Conservation (phyloP, 2,329 filamentous ascomycete genomes). For the Fusarium citri region DNA sequence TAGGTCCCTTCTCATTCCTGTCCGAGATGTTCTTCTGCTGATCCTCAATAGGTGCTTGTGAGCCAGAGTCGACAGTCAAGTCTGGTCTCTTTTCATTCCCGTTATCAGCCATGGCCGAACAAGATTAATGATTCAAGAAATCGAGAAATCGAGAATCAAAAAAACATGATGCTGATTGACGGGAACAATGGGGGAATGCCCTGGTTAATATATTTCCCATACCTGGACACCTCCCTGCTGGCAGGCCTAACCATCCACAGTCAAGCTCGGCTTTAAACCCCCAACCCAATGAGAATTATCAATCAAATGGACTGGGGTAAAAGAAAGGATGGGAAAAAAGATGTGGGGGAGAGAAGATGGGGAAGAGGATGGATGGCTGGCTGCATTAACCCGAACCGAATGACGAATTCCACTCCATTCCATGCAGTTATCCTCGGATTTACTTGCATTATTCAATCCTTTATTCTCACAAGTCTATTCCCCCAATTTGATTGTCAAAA, state of each 20-base stretch:
- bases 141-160: neutral
- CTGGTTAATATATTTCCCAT: constrained; percentile 30
- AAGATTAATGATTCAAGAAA: neutral
- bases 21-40: constrained; percentile 5
- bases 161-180: neutral
- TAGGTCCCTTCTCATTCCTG: constrained; percentile 21
- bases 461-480: neutral
- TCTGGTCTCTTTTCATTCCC: constrained; percentile 28
- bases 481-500: neutral
- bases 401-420: constrained; percentile 16
- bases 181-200: constrained; percentile 18
- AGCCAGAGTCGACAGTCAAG: constrained; percentile 1
- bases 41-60: constrained; percentile 4
- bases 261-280: constrained; percentile 23
- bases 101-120: constrained; percentile 16
- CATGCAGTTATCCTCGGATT: neutral
- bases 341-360: constrained; percentile 34
- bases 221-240: neutral
- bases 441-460: neutral
- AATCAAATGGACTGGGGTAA: constrained; percentile 26
- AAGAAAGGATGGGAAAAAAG: neutral
- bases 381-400: constrained; percentile 10
- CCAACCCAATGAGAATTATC: constrained; percentile 23
- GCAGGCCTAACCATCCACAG: constrained; percentile 4
- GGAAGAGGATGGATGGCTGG: neutral